A percentile compares a stretch with the other conserved stretches of the same genome.
Conservation (phyloP, 1,139 yeast genomes). For the Zygosaccharomyces pseudobailii region DNA sequence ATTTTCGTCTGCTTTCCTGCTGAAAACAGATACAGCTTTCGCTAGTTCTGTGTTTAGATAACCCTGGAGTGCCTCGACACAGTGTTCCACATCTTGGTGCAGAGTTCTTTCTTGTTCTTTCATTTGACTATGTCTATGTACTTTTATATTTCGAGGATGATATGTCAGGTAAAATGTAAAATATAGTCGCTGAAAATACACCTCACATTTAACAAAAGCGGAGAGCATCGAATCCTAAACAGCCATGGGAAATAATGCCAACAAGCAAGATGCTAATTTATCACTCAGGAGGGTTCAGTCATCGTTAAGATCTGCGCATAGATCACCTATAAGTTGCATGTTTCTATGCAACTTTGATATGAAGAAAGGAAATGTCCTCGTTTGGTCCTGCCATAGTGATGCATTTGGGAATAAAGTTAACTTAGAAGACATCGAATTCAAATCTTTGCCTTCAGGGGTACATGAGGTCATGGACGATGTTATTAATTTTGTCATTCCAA, state of each 20-base stretch:
- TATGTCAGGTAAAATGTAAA: not conserved
- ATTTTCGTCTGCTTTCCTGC: slow-evolving; percentile 20
- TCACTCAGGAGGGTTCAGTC: not conserved
- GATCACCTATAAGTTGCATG: slow-evolving; percentile 18
- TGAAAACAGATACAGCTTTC: slow-evolving; percentile 24
- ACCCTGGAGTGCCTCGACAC: slow-evolving; percentile 19
- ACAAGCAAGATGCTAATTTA: not conserved
- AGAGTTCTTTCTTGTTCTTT: slow-evolving; percentile 17
- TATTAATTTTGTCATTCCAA: slow-evolving; percentile 46
- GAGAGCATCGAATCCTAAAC: not conserved
- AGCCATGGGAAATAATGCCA: not conserved
- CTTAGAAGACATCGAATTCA: slow-evolving; percentile 56
- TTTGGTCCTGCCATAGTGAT: slow-evolving; percentile 24
- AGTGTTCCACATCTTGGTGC: slow-evolving; percentile 26
- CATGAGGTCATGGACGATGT: slow-evolving; percentile 56
- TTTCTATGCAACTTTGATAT: slow-evolving; percentile 33
- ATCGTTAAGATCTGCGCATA: slow-evolving; percentile 7
- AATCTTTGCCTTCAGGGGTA: slow-evolving; percentile 78
- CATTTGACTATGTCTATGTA: not conserved
- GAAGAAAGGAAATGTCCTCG: slow-evolving; percentile 30
- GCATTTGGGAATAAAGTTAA: slow-evolving; percentile 12
- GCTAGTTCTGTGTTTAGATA: slow-evolving; percentile 21
- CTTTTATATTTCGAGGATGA: too few species aligned
- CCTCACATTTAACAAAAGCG: not conserved
- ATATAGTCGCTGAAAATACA: not conserved